Evolutionary conservation across 2,329 filamentous ascomycete species (phyloP), one percentile per base, ranked within the genome.

Genomic region (Pseudocercospora eumusae): DNA sequence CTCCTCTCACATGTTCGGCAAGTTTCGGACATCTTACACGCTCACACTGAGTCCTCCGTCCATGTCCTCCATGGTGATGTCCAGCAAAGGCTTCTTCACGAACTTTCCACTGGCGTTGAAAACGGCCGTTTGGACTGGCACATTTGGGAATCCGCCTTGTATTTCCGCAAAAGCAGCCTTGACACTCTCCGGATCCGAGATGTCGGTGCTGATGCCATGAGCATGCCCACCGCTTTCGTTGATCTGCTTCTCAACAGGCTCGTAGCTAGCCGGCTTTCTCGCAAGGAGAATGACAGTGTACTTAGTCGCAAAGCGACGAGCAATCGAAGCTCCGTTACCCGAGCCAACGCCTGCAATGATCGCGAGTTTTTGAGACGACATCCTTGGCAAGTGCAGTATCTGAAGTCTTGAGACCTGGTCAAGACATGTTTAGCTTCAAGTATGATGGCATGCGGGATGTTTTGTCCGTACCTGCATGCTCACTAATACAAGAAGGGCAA

Each of bases 241-340:
- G 75, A 93, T 91, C 67, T 90, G 88, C 2, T 81, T 73, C 7
- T 90, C 86, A 2, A 90, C 80, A n/a, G 81, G 76, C 60, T 84
- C 80, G 75, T 86, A 90, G 74, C 81, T 89, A 42, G 84, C 81
- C 0, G 86, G 81, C 18, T 80, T 85, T 49, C 90, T 86, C 9
- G 90, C 85, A n/a, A 93, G 82, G 1, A 92, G 80, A 1, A 89
- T 87, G 1, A 92, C 87, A 0, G 88, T 84, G 70, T 93, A 93
- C 9, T 81, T 70, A 63, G 85, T 71, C 28, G 83, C 82, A 67
- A 88, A 88, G 62, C 79, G 82, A 60, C 83, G 80, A 28, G 85
- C 85, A 11, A 88, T 79, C 1, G 83, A 80, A 15, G 84, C 83
- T n/a, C 86, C 85, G 20, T 81, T 92, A 61, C 89, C 88, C 6